Evolutionary conservation across 2,329 filamentous ascomycete species (phyloP).

Genomic region (Rutstroemia sydowiana): DNA sequence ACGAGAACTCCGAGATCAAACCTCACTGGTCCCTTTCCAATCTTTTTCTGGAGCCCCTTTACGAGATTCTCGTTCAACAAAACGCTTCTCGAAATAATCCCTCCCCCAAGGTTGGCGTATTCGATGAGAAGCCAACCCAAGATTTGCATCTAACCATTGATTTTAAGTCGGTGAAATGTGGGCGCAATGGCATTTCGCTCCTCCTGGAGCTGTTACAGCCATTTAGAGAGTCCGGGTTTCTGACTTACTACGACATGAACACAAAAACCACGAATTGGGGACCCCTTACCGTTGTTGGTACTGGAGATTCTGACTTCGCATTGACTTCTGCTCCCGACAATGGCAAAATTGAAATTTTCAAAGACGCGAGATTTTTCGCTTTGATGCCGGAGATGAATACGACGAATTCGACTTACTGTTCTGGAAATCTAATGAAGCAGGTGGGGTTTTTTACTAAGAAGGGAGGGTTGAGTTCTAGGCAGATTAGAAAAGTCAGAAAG

Average conservation of each 20-base stretch:
- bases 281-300: slow-evolving; percentile 43
- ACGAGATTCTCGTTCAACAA: slow-evolving; percentile 46
- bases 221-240: slow-evolving; percentile 34
- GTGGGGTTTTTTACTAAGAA: slow-evolving; percentile 1
- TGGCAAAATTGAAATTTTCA: slow-evolving; percentile 38
- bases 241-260: slow-evolving; percentile 33
- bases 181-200: slow-evolving; percentile 28
- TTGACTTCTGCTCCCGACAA: slow-evolving; percentile 21
- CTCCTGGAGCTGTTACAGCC: slow-evolving; percentile 35
- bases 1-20: slow-evolving; percentile 45
- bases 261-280: slow-evolving; percentile 20
- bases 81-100: slow-evolving; percentile 26
- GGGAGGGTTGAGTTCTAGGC: slow-evolving; percentile 14
- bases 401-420: slow-evolving; percentile 26
- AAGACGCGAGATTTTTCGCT: slow-evolving; percentile 37
- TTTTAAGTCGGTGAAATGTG: slow-evolving; percentile 36
- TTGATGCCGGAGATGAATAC: slow-evolving; percentile 6
- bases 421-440: slow-evolving; percentile 12
- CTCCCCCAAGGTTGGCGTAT: slow-evolving; percentile 17
- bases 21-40: slow-evolving; percentile 45
- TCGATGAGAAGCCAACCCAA: slow-evolving; percentile 12
- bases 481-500: slow-evolving; percentile 19
- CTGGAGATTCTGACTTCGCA: slow-evolving; percentile 39
- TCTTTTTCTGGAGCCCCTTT: slow-evolving; percentile 53
- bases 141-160: slow-evolving; percentile 40